Percentiles rank a stretch among this genome's conserved stretches.
Evolutionary conservation across 805 yeast species (phyloP).

Genomic region (Saccharomyces eubayanus): DNA sequence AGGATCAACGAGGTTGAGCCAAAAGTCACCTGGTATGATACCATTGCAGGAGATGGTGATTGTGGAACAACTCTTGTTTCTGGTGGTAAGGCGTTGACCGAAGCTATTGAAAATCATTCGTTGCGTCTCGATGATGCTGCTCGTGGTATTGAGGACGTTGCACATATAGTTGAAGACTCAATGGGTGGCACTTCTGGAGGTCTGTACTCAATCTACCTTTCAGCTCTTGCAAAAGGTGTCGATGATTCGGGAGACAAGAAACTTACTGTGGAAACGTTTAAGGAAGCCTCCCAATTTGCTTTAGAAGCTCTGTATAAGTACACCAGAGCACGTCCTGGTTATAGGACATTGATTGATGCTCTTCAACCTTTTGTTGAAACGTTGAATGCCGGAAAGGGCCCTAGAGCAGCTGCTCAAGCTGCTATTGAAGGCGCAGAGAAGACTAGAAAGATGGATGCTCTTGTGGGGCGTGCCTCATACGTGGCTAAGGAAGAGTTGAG

Average conservation of each 20-base stretch:
- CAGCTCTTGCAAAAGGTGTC: slow-evolving; percentile 50
- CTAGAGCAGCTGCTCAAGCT: slow-evolving; percentile 50
- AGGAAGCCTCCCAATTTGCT: slow-evolving; percentile 43
- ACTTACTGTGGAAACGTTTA: slow-evolving; percentile 28
- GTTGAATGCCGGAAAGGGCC: slow-evolving; percentile 39
- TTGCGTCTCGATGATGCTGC: slow-evolving; percentile 29
- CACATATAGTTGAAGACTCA: slow-evolving; percentile 69
- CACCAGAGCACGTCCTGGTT: slow-evolving; percentile 81
- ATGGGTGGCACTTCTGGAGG: slow-evolving; percentile 97
- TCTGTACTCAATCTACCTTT: slow-evolving; percentile 66
- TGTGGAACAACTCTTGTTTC: slow-evolving; percentile 76
- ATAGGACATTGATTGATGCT: slow-evolving; percentile 76
- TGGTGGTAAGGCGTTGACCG: slow-evolving; percentile 34
- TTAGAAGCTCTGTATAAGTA: slow-evolving; percentile 63
- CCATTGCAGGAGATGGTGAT: slow-evolving; percentile 85
- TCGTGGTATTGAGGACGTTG: slow-evolving; percentile 49
- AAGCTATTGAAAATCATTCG: slow-evolving; percentile 9
- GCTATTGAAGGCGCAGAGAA: slow-evolving; percentile 65
- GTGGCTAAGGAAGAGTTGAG: slow-evolving; percentile 46
- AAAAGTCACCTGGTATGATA: slow-evolving; percentile 66
- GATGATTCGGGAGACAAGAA: slow-evolving; percentile 16
- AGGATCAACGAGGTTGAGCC: slow-evolving; percentile 32
- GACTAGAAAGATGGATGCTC: slow-evolving; percentile 64
- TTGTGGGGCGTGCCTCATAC: slow-evolving; percentile 83
- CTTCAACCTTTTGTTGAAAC: slow-evolving; percentile 70